Evolutionary conservation across 306 rosid genomes (phyloP).

Genomic region (Bauhinia variegata): DNA sequence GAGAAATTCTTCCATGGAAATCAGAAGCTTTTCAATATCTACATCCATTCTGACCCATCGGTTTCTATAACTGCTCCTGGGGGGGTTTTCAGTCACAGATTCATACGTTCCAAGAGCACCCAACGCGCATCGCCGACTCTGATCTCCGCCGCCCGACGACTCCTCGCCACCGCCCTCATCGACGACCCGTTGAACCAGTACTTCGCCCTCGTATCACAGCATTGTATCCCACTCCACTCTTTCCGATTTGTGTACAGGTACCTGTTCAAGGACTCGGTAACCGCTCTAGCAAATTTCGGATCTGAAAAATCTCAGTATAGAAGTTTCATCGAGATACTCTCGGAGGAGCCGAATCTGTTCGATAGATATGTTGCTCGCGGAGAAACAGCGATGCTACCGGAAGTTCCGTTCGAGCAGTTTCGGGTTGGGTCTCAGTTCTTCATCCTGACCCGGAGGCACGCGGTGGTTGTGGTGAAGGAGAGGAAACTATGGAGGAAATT

Average conservation of each 20-base stretch:
- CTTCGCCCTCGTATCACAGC: constrained; percentile 60
- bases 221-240: constrained; percentile 63
- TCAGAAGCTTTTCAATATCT: constrained; percentile 55
- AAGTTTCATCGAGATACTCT: constrained; percentile 65
- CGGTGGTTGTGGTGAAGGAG: constrained; percentile 49
- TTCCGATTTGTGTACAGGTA: constrained; percentile 46
- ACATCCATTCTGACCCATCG: constrained; percentile 71
- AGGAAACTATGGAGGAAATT: constrained; percentile 57
- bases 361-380: constrained; percentile 60
- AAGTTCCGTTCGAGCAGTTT: constrained; percentile 52
- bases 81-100: constrained; percentile 52
- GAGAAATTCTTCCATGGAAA: constrained; percentile 49
- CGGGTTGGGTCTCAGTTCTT: constrained; percentile 72
- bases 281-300: neutral
- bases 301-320: neutral
- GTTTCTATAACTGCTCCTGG: constrained; percentile 42
- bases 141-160: constrained; percentile 64
- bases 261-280: constrained; percentile 28
- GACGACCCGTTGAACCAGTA: constrained; percentile 59
- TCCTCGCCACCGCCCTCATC: constrained; percentile 53
- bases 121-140: constrained; percentile 57
- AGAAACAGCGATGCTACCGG: constrained; percentile 53
- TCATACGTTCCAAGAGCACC: constrained; percentile 53
- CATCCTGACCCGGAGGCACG: constrained; percentile 48
- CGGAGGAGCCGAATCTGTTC: constrained; percentile 52